Conservation (phyloP, 306 rosid genomes). For the Prosopis cineraria region DNA sequence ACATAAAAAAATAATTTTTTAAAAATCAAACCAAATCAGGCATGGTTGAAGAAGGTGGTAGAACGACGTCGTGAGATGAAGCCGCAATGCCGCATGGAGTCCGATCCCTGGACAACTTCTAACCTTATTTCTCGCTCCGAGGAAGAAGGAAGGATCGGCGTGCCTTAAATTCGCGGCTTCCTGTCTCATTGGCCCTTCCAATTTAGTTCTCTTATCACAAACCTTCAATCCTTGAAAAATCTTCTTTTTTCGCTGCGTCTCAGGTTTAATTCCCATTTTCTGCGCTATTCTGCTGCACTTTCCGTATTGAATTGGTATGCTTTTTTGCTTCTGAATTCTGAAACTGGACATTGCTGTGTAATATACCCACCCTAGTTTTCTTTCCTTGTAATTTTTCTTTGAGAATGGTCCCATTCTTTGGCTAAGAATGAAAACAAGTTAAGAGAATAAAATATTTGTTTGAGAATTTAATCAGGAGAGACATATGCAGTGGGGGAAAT, state of each 20-base stretch:
- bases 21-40: too few species aligned
- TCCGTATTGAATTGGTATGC: neutral
- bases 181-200: neutral
- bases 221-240: constrained; percentile 28
- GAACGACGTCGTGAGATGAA: constrained; percentile 37
- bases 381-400: neutral
- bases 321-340: constrained; percentile 18
- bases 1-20: too few species aligned
- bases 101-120: neutral
- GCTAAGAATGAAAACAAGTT: neutral
- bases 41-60: too few species aligned
- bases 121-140: constrained; percentile 38
- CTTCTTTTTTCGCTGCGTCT: constrained; percentile 21
- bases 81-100: neutral
- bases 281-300: neutral
- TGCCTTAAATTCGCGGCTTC: constrained; percentile 8
- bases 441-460: neutral
- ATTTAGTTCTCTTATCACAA: neutral
- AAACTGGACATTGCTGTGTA: neutral
- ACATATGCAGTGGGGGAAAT: constrained; percentile 7
- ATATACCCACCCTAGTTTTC: constrained; percentile 11
- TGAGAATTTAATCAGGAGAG: neutral
- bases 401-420: neutral
- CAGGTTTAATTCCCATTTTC: constrained; percentile 36
- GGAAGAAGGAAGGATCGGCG: constrained; percentile 23